phyloP scores from a whole-genome alignment of 2,329 filamentous ascomycete genomes.

The Fusarium agapanthi region DNA sequence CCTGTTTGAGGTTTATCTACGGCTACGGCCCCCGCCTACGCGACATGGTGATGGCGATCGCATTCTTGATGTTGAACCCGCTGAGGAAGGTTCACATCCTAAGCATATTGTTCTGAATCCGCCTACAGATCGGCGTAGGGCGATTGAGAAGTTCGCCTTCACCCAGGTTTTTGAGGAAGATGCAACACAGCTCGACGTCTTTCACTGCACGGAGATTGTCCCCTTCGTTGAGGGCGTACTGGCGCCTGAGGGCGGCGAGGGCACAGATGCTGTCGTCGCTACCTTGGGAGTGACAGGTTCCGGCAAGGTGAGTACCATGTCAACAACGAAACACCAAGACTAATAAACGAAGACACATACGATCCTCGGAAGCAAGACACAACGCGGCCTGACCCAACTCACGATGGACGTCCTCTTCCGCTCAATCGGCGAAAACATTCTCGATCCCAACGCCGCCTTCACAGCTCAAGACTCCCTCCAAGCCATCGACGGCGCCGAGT shows the following conservation, averaged over 20 bases:
- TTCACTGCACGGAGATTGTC: conserved; percentile 79
- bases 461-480: conserved; percentile 77
- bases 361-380: conserved; percentile 85
- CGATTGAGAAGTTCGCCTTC: conserved; percentile 93
- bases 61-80: conserved; percentile 80
- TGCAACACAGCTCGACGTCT: conserved; percentile 85
- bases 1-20: conserved; percentile 91
- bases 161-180: conserved; percentile 92
- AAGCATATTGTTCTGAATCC: conserved; percentile 82
- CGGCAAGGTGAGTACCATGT: conserved; percentile 75
- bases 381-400: conserved; percentile 91
- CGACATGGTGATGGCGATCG: conserved; percentile 62
- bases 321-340: conserved; percentile 1
- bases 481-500: conserved; percentile 82
- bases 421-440: conserved; percentile 77
- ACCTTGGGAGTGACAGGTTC: conserved; percentile 95
- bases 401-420: conserved; percentile 89
- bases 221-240: conserved; percentile 84
- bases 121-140: conserved; percentile 84
- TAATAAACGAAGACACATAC: conserved; percentile 79
- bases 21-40: conserved; percentile 76
- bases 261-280: conserved; percentile 87
- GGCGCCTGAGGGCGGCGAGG: conserved; percentile 75
- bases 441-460: conserved; percentile 66
- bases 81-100: conserved; percentile 55